Conservation (phyloP, 306 rosid genomes). For the Betula pendula region DNA sequence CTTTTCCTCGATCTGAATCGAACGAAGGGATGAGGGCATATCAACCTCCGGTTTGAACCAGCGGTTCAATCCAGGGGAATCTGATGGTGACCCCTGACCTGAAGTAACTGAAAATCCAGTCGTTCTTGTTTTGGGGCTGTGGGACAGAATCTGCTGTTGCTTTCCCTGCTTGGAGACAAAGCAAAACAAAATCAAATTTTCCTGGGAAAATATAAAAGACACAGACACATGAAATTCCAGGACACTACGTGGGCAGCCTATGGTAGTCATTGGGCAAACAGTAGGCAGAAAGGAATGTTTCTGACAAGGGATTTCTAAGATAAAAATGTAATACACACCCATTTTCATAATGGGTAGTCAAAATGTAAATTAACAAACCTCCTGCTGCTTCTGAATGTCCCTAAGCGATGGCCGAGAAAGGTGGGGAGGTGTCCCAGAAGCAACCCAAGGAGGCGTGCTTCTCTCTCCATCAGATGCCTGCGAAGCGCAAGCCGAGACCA, state of each 20-base stretch:
- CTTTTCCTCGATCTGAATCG: constrained; percentile 92
- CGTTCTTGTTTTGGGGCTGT: constrained; percentile 75
- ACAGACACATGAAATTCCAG: background rate
- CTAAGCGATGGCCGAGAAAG: constrained; percentile 73
- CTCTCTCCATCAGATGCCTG: constrained; percentile 67
- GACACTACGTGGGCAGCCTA: constrained; percentile 1
- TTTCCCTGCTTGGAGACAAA: constrained; percentile 54
- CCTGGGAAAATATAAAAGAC: background rate
- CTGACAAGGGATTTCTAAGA: background rate
- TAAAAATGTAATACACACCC: background rate
- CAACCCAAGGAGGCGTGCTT: constrained; percentile 84
- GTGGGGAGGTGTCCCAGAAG: constrained; percentile 87
- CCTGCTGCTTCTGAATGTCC: constrained; percentile 94
- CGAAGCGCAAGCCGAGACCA: constrained; percentile 40
- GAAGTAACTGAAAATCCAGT: constrained; percentile 68
- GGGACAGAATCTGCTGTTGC: constrained; percentile 61
- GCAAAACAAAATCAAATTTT: background rate
- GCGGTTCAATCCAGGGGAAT: constrained; percentile 64
- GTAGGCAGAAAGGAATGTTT: background rate
- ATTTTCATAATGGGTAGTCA: too few relatives aligned
- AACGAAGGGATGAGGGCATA: constrained; percentile 81
- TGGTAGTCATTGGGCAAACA: background rate
- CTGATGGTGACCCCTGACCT: constrained; percentile 81
- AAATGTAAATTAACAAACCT: constrained; percentile 61
- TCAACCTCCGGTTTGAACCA: constrained; percentile 93